These are phyloP conservation scores for Globisporangium iwayamae DNA, from an alignment of 352 stramenopile genomes.

Conservation along the genomic window DNA sequence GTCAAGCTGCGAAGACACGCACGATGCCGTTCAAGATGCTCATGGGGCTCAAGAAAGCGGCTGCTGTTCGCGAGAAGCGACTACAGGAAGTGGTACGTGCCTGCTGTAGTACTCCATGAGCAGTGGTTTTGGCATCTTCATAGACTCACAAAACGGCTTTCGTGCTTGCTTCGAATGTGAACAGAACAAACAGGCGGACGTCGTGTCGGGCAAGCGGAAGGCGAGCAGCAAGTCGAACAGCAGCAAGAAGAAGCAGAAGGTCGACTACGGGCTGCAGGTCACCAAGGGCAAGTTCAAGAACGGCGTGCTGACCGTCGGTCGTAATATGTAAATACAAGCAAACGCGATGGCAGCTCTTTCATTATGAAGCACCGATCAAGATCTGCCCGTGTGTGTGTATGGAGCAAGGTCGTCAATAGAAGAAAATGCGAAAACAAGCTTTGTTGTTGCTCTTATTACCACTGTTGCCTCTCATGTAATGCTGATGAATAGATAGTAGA, in stretches of 20 bases:
- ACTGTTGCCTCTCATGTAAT: background rate
- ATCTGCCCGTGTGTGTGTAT: background rate
- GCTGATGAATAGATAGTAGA: conserved; percentile 6
- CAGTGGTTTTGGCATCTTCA: background rate
- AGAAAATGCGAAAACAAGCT: background rate
- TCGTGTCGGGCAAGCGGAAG: conserved; percentile 70
- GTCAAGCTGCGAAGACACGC: conserved; percentile 51
- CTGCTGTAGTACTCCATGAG: background rate
- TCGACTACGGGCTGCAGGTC: conserved; percentile 72
- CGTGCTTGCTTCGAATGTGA: background rate
- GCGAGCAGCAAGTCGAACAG: conserved; percentile 21
- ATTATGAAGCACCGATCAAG: background rate
- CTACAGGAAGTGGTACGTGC: conserved; percentile 54
- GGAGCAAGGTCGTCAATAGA: conserved; percentile 1
- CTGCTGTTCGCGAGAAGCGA: conserved; percentile 39
- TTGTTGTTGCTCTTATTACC: background rate
- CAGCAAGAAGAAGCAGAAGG: conserved; percentile 63
- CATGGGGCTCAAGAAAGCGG: conserved; percentile 69
- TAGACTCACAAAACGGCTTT: background rate
- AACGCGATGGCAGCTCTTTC: background rate
- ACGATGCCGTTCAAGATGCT: conserved; percentile 73
- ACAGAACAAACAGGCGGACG: conserved; percentile 62
- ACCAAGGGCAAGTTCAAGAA: conserved; percentile 76
- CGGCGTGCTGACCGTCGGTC: conserved; percentile 66
- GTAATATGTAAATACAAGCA: conserved; percentile 18